Conservation (phyloP, 2,329 filamentous ascomycete species). For the Diaporthe aspalathi region DNA sequence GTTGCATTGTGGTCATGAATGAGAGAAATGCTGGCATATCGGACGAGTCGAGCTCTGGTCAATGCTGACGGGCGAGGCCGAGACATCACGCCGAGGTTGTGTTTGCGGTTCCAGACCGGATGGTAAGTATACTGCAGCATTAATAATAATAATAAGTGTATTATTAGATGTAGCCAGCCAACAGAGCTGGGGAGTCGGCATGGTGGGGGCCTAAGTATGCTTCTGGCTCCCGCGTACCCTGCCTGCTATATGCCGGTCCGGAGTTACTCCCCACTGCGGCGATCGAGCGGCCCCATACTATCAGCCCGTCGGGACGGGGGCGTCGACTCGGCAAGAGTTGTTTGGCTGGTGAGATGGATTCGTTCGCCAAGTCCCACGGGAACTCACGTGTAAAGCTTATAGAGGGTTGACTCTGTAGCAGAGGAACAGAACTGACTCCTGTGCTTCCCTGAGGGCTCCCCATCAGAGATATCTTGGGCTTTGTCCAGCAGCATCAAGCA, state of each 20-base stretch:
- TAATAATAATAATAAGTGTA: not conserved
- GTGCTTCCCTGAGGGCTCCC: not conserved
- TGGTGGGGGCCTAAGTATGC: not conserved
- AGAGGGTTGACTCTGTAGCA: not conserved
- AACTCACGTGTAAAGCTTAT: not conserved
- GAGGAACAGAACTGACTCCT: no score
- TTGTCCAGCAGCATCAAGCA: not conserved
- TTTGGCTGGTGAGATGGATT: not conserved
- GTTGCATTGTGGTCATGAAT: not conserved
- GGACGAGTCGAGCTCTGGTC: slow-evolving; percentile 26
- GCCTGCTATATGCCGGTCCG: slow-evolving; percentile 18
- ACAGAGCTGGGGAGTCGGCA: not conserved
- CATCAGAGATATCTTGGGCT: not conserved
- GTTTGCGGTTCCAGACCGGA: not conserved
- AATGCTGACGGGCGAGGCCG: slow-evolving; percentile 29
- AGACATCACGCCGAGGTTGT: not conserved
- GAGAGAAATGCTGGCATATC: slow-evolving; percentile 14
- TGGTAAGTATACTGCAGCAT: not conserved
- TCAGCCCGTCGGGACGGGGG: slow-evolving; percentile 15
- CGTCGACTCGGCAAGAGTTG: slow-evolving; percentile 15
- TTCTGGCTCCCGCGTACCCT: not conserved
- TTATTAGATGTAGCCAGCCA: not conserved
- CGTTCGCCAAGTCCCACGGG: not conserved
- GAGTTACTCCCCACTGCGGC: slow-evolving; percentile 12
- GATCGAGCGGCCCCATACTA: not conserved